Conservation (phyloP, 1,139 yeast species). For the Magnusiomyces fungicola region DNA sequence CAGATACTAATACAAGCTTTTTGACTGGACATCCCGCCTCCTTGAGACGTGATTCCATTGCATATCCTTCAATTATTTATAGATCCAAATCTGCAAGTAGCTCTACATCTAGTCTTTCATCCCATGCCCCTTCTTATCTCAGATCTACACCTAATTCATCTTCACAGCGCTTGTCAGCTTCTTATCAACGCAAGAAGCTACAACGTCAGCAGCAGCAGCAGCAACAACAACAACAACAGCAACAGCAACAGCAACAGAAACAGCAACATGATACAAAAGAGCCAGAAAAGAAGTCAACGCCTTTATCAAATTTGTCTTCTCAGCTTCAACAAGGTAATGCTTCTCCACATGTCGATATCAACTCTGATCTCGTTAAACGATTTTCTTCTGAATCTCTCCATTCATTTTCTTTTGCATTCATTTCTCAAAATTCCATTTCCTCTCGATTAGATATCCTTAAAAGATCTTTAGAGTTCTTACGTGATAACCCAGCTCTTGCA, state of each 20-base stretch:
- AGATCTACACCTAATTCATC: too few relatives aligned
- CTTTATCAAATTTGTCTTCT: background rate
- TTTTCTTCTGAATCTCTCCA: conserved; percentile 78
- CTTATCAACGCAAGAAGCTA: background rate
- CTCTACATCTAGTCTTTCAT: too few relatives aligned
- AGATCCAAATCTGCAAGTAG: too few relatives aligned
- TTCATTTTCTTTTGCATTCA: conserved; percentile 76
- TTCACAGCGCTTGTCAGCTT: too few relatives aligned
- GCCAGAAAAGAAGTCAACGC: background rate
- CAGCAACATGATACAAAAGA: too few relatives aligned
- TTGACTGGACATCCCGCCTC: too few relatives aligned
- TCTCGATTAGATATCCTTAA: conserved; percentile 67
- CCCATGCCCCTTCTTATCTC: too few relatives aligned
- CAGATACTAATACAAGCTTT: too few relatives aligned
- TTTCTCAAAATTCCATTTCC: conserved; percentile 74
- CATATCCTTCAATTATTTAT: too few relatives aligned
- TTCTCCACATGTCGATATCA: conserved; percentile 7
- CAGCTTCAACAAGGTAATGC: conserved; percentile 8
- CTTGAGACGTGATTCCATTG: too few relatives aligned
- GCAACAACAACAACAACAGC: background rate
- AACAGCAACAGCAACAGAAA: background rate
- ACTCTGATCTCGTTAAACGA: conserved; percentile 23
- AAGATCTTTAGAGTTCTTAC: conserved; percentile 63
- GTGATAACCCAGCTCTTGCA: conserved; percentile 41
- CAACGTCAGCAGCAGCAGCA: background rate